Evolutionary conservation across 139 green algal genomes (phyloP), one percentile per base, ranked within the genome.

Genomic region (Chlorella sp.): DNA sequence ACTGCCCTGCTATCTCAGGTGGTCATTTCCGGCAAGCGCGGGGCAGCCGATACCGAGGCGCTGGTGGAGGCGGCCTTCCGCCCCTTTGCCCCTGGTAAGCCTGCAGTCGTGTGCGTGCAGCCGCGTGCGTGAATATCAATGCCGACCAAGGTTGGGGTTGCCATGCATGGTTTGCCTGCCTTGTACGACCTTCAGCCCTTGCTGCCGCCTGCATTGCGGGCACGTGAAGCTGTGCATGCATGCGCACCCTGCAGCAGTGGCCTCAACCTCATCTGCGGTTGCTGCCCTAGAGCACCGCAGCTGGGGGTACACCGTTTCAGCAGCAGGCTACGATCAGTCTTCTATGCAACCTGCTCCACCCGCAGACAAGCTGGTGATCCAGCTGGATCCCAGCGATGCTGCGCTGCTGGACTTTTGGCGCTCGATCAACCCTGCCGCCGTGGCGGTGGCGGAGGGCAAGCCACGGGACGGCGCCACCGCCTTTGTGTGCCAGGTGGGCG

Each of bases 61-160:
- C 89, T 98, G 47, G 71, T 98, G 57, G 80, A 93, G 67, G 95
- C 95, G 16, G 85, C 86, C 1, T 90, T 94, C 71, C 72, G 55
- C 5, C 44, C 82, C 21, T 94, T 86, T 51, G 76, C 87, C 0
- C 92, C 92, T 25, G 74, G 74, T 81, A 12, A 23, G 41, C 60
- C 60, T n/a, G 44, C 44, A 51, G 7, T 16, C 9, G 44, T 51
- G 44, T 51, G 9, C 44, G 6, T 67, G 60, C 60, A 32, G 51
- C 51, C 21, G 51, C 60, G n/a, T n/a, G n/a, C n/a, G n/a, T n/a
- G n/a, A n/a, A n/a, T n/a, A n/a, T n/a, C n/a, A n/a, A n/a, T n/a
- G n/a, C n/a, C n/a, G n/a, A n/a, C n/a, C n/a, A n/a, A n/a, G n/a
- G n/a, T n/a, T n/a, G n/a, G n/a, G n/a, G n/a, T n/a, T n/a, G n/a